Base-by-base conservation (phyloP, 331 rosid genomes). In the Dryas integrifolia region DNA sequence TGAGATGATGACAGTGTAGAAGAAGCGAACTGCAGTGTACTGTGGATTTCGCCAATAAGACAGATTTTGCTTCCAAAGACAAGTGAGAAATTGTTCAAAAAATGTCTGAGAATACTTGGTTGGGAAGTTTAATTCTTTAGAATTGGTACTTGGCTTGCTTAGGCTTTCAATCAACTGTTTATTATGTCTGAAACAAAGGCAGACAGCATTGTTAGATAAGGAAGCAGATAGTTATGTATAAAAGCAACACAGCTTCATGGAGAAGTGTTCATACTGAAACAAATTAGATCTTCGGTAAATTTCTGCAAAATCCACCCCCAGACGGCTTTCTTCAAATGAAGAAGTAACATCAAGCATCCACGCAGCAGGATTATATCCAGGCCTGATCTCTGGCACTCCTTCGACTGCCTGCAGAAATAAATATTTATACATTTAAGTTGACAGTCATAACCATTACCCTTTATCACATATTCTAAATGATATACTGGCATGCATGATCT, bases 321-420 rank as follows among this genome's bases (percentile, higher is more conserved):
- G 81, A 10, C 89, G 90, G 84, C 7, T 87, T 86, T 95, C 99
- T 90, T 95, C 99, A 65, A 80, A 41, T 65, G 93, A 49, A 77
- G 97, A 89, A 80, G 97, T 88, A 80, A 87, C 94, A 74, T 95
- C 99, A 70, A 95, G 92, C 97, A 95, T 95, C 99, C 99, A 95
- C 64, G 99, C 82, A 64, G 98, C 89, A 58, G 99, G 99, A 78
- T 95, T 95, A 76, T 92, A 86, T 48, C 99, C 99, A 70, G 93
- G 61, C 79, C 82, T 92, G 85, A 92, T 92, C 84, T 88, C 82
- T 39, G 73, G 84, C 40, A 95, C 96, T 67, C 98, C 99, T 77
- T 95, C 97, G 30, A 92, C 84, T 57, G 89, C 92, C 99, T 95
- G 76, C 59, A 82, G 56, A 50, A 60, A 66, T 55, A 65, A 60